Percentiles rank a stretch among this genome's conserved stretches.
Evolutionary conservation across 352 stramenopile species (phyloP).

Genomic region (Phytophthora rubi): DNA sequence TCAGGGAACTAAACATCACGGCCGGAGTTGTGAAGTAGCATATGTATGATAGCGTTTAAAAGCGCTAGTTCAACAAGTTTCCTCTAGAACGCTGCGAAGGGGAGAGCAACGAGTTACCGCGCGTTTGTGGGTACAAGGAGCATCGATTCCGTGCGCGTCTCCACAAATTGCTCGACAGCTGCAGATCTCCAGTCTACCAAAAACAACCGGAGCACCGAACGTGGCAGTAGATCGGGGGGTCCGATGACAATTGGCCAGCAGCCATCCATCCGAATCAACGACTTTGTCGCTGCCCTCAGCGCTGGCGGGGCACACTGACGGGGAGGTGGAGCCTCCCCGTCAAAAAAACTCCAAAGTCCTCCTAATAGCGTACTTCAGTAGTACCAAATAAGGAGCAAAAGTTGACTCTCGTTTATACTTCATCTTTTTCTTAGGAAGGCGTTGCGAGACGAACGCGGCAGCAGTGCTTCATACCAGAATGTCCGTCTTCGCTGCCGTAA

Average conservation of each 20-base stretch:
- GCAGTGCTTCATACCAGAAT: too few species aligned
- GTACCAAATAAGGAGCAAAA: too few species aligned
- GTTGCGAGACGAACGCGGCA: too few species aligned
- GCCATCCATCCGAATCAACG: constrained; percentile 22
- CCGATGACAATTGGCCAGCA: neutral
- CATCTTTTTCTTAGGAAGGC: too few species aligned
- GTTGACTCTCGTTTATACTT: too few species aligned
- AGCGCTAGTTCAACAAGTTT: neutral
- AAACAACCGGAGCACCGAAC: constrained; percentile 2
- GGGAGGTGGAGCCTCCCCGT: too few species aligned
- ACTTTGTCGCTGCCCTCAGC: constrained; percentile 23
- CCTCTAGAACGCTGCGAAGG: neutral
- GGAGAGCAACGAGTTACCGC: constrained; percentile 20
- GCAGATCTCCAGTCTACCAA: constrained; percentile 26
- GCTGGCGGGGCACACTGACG: too few species aligned
- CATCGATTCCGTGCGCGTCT: constrained; percentile 32
- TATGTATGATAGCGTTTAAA: neutral
- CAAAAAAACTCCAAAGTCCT: too few species aligned
- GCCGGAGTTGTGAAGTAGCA: too few species aligned
- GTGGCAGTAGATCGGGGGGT: constrained; percentile 9
- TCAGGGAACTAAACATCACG: too few species aligned
- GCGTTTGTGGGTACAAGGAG: constrained; percentile 32
- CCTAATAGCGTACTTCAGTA: too few species aligned
- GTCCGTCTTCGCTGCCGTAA: too few species aligned
- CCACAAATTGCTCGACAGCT: constrained; percentile 36